These are phyloP conservation scores for Chlorella sp. DNA, from an alignment of 139 green algal genomes.

Conservation along the genomic window DNA sequence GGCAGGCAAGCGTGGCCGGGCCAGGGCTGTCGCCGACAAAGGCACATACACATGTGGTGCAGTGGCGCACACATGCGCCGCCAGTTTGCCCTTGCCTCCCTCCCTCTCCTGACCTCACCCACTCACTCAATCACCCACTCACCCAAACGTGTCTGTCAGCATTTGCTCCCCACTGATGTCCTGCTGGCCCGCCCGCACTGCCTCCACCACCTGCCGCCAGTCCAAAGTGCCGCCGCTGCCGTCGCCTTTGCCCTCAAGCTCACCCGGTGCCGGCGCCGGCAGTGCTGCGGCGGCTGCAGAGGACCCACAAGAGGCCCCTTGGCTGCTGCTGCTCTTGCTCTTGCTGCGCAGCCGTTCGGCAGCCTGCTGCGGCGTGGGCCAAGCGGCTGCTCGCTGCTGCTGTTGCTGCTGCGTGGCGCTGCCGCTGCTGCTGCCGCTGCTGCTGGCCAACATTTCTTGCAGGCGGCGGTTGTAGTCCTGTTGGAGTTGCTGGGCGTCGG, in stretches of 20 bases:
- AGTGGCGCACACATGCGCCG: background rate
- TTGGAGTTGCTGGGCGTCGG: background rate
- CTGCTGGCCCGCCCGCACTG: background rate
- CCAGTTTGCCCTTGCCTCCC: background rate
- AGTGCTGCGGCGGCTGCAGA: background rate
- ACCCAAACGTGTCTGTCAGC: constrained; percentile 76
- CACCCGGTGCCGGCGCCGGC: background rate
- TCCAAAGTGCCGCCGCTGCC: constrained; percentile 40
- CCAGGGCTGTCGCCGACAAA: too few species aligned
- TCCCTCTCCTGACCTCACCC: background rate
- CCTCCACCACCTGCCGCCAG: constrained; percentile 61
- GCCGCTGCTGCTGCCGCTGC: background rate
- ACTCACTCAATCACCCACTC: constrained; percentile 41
- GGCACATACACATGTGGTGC: background rate
- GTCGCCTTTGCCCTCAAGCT: background rate
- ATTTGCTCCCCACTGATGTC: constrained; percentile 37
- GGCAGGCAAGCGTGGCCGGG: too few species aligned
- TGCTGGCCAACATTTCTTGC: background rate
- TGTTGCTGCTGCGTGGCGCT: background rate
- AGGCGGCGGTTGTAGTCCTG: background rate
- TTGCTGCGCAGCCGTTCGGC: constrained; percentile 5
- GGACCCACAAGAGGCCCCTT: background rate
- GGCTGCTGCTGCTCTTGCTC: background rate
- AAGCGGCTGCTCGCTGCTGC: background rate
- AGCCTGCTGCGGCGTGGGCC: constrained; percentile 4